Base-by-base conservation (phyloP, 495 filamentous ascomycete species). In the Tuber microsphaerosporum region DNA sequence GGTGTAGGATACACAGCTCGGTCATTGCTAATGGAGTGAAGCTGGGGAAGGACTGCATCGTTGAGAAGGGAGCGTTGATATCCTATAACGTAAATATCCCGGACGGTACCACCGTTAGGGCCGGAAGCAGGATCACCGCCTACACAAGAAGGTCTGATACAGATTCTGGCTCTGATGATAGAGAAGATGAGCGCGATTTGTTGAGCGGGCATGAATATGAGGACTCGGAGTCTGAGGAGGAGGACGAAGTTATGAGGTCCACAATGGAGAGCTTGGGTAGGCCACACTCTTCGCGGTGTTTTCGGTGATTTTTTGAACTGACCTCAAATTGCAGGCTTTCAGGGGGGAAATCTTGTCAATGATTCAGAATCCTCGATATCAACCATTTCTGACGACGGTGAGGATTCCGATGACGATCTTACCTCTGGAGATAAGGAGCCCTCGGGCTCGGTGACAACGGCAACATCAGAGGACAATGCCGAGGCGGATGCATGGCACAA, bases 341-440 rank as follows among this genome's bases (percentile, higher is more conserved):
- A 89, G 88, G 37, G 86, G 91, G 77, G 86, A 65, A 26, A 88
- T 0, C 84, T 88, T 70, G 86, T 92, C 70, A 90, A 93, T 72
- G 83, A 93, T 17, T 96, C 93, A 4, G 85, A 84, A 34, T 91
- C 91, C 34, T 97, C 94, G 1, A 91, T 96, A 75, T 97, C 94
- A 2, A 90, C 90, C 6, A 83, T 92, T 39, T 87, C 88, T 10
- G 70, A 72, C 44, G 76, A 79, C 17, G 76, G 71, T 16, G 73
- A 74, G 37, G 75, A 79, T 69, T 90, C 87, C 31, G 79, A 81
- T 51, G 75, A 75, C 19, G 79, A 81, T 39, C 19, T 45, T 26
- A 8, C 71, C 41, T 82, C 70, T 45, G 80, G 85, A n/a, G 51
- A 41, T 81, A 81, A 61, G 73, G 78, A 71, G 70, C 71, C 43